phyloP scores from a whole-genome alignment of 1,284 basidiomycete species.

The Marasmius sp. region DNA sequence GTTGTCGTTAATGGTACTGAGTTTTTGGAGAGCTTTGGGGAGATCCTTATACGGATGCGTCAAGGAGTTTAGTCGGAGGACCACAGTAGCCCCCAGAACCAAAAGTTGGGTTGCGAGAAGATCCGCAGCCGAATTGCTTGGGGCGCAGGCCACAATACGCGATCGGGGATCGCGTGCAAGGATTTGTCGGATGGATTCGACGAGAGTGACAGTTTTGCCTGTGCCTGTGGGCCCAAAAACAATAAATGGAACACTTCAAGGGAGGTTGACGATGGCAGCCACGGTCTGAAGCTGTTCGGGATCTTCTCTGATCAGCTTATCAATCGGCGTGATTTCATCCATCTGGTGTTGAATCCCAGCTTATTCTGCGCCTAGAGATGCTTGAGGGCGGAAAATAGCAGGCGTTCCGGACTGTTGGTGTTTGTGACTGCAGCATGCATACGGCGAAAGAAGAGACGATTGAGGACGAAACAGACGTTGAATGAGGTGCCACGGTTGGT shows the following conservation, averaged over 20 bases:
- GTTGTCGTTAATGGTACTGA: conserved; percentile 40
- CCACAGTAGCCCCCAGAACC: conserved; percentile 17
- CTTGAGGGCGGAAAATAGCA: conserved; percentile 43
- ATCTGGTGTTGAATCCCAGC: conserved; percentile 24
- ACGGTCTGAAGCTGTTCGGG: too few relatives aligned
- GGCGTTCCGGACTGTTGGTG: conserved; percentile 30
- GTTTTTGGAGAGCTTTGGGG: conserved; percentile 28
- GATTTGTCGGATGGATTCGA: conserved; percentile 50
- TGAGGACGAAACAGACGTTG: conserved; percentile 49
- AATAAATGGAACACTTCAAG: too few relatives aligned
- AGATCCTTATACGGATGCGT: conserved; percentile 34
- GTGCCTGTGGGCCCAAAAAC: conserved; percentile 48
- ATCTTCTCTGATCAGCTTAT: too few relatives aligned
- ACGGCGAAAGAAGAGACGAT: conserved; percentile 46
- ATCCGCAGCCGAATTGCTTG: too few relatives aligned
- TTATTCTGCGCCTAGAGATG: conserved; percentile 24
- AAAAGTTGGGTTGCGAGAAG: conserved; percentile 53
- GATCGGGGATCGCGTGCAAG: conserved; percentile 30
- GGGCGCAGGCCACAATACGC: conserved; percentile 32
- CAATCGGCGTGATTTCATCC: too few relatives aligned
- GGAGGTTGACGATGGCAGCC: too few relatives aligned
- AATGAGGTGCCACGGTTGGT: conserved; percentile 42
- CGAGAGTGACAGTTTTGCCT: conserved; percentile 51
- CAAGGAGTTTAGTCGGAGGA: conserved; percentile 50
- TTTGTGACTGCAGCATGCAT: conserved; percentile 49